Conservation (phyloP, 2,329 filamentous ascomycete genomes). For the Trichoderma brevicompactum region DNA sequence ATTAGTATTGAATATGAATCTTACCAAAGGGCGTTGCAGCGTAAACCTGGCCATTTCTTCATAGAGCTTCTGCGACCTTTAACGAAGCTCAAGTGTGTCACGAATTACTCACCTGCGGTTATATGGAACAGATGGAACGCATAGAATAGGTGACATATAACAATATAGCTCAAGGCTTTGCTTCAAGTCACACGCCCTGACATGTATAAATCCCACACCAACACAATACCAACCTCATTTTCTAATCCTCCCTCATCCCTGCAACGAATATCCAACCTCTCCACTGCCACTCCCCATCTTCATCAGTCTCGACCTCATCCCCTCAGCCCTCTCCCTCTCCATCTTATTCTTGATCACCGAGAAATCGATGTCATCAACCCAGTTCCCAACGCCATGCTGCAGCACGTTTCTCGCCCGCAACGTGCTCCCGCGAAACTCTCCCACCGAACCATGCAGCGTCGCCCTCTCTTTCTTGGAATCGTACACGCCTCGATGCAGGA, state of each 20-base stretch:
- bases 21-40: too few relatives aligned
- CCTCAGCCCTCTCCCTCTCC: constrained; percentile 57
- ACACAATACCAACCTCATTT: too few relatives aligned
- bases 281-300: constrained; percentile 63
- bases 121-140: too few relatives aligned
- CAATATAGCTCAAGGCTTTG: too few relatives aligned
- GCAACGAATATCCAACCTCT: constrained; percentile 66
- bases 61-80: too few relatives aligned
- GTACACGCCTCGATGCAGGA: constrained; percentile 75
- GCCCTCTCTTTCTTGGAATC: constrained; percentile 61
- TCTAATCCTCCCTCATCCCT: constrained; percentile 47
- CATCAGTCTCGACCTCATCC: constrained; percentile 66
- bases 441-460: constrained; percentile 75
- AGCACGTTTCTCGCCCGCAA: constrained; percentile 71
- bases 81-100: too few relatives aligned
- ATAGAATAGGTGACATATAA: too few relatives aligned
- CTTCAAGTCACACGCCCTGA: too few relatives aligned
- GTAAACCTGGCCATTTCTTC: too few relatives aligned
- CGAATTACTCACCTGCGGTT: too few relatives aligned
- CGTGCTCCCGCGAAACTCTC: constrained; percentile 58
- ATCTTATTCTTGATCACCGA: constrained; percentile 47
- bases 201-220: too few relatives aligned
- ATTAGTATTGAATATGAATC: too few relatives aligned
- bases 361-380: constrained; percentile 66
- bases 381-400: constrained; percentile 73